Evolutionary conservation across 345 rosid genomes (phyloP).

Genomic region (Turritis glabra): DNA sequence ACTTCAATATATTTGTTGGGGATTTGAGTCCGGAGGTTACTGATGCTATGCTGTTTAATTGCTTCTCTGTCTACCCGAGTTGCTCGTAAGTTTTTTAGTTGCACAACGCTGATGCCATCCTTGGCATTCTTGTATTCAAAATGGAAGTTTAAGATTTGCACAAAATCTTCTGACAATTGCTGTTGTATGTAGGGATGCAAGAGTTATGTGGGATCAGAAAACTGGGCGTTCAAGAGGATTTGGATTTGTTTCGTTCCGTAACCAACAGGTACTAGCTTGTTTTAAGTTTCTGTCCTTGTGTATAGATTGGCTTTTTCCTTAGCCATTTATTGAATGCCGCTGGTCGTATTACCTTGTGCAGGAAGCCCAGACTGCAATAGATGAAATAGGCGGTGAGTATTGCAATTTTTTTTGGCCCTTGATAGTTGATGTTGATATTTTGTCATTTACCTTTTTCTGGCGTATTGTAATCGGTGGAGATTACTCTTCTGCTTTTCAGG

Average conservation of each 20-base stretch:
- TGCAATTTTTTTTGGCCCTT: background rate
- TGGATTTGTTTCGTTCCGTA: conserved; percentile 88
- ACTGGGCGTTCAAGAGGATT: conserved; percentile 51
- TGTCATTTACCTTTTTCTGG: background rate
- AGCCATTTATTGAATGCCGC: conserved; percentile 6
- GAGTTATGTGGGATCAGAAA: conserved; percentile 56
- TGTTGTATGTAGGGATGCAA: conserved; percentile 57
- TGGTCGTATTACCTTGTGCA: conserved; percentile 39
- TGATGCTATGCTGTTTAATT: conserved; percentile 79
- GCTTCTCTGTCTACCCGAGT: conserved; percentile 72
- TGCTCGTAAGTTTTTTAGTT: conserved; percentile 67
- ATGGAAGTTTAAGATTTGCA: background rate
- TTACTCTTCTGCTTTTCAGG: conserved; percentile 47
- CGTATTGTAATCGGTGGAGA: background rate
- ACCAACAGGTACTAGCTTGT: conserved; percentile 52
- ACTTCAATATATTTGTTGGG: conserved; percentile 79
- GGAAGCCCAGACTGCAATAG: conserved; percentile 88
- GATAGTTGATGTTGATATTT: background rate
- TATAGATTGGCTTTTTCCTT: background rate
- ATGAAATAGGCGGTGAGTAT: conserved; percentile 68
- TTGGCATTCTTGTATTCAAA: conserved; percentile 11
- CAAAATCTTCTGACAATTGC: conserved; percentile 5
- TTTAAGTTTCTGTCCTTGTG: background rate
- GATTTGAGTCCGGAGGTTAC: conserved; percentile 94
- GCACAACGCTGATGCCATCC: background rate